Evolutionary conservation across 805 yeast species (phyloP).

Genomic region (Candida sphagnicola): DNA sequence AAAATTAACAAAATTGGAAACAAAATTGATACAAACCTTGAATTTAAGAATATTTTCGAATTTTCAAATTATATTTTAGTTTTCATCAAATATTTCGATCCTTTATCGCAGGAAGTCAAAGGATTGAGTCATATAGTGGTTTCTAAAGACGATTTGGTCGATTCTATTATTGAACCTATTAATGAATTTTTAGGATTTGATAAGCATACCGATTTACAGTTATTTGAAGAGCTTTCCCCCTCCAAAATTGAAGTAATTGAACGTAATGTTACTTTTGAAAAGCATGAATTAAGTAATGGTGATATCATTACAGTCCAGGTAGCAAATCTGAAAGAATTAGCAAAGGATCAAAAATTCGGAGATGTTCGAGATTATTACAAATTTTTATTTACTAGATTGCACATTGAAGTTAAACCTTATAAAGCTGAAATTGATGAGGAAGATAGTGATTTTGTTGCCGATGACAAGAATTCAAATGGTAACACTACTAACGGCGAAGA

Average conservation of each 20-base stretch:
- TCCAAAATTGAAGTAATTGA: conserved; percentile 45
- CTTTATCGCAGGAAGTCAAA: conserved; percentile 44
- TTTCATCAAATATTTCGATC: conserved; percentile 69
- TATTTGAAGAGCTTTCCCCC: conserved; percentile 62
- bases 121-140: conserved; percentile 64
- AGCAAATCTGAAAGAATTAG: conserved; percentile 16
- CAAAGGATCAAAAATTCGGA: conserved; percentile 14
- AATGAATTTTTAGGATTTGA: conserved; percentile 39
- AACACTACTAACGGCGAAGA: conserved; percentile 11
- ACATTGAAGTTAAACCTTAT: conserved; percentile 48
- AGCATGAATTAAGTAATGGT: conserved; percentile 61
- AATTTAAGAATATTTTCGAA: conserved; percentile 14
- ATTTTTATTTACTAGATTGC: conserved; percentile 58
- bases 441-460: conserved; percentile 43
- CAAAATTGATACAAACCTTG: conserved; percentile 2
- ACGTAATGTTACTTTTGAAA: conserved; percentile 41
- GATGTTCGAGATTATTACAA: conserved; percentile 45
- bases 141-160: conserved; percentile 42
- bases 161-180: conserved; percentile 37
- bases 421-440: conserved; percentile 43
- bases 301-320: conserved; percentile 52
- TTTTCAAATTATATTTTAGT: conserved; percentile 20
- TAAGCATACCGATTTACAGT: conserved; percentile 27
- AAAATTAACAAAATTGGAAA: conserved; percentile 15
- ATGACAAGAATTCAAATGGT: conserved; percentile 14